A percentile compares a stretch with the other conserved stretches of the same genome.
Evolutionary conservation across 2,329 filamentous ascomycete genomes (phyloP).

Genomic region (Metarhizium robertsii): DNA sequence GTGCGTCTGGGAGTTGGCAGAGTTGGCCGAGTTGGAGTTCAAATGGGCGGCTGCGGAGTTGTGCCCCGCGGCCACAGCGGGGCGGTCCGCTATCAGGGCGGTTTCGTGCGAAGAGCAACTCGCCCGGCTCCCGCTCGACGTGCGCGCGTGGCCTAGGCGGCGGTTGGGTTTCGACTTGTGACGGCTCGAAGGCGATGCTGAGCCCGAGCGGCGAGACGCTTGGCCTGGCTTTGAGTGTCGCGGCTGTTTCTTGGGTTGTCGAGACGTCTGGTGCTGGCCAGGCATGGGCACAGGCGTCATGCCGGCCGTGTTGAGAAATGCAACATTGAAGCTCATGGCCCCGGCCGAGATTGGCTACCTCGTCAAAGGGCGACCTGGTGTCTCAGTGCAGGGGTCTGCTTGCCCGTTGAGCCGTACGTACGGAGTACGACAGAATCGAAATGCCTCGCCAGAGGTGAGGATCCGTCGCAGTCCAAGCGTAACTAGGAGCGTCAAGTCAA

Average conservation of each 20-base stretch:
- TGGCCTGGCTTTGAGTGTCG: neutral
- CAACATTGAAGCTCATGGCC: conserved; percentile 2
- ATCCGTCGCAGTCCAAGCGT: neutral
- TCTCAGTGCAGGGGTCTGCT: neutral
- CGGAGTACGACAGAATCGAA: too few species aligned
- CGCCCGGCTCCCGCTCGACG: conserved; percentile 20
- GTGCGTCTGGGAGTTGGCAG: neutral
- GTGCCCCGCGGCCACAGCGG: conserved; percentile 14
- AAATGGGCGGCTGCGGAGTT: neutral
- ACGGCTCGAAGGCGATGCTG: neutral
- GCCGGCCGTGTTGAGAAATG: conserved; percentile 13
- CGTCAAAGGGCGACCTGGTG: neutral
- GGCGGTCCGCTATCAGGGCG: conserved; percentile 16
- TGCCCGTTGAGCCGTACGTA: neutral
- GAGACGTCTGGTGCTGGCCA: conserved; percentile 11
- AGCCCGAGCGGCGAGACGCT: neutral
- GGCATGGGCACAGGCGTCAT: conserved; percentile 19
- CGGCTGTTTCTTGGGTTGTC: neutral
- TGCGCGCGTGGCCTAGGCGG: conserved; percentile 16
- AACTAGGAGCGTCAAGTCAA: neutral
- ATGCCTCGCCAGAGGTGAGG: neutral
- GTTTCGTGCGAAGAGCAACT: conserved; percentile 14
- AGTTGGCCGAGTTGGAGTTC: conserved; percentile 3
- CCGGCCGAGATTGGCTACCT: neutral
- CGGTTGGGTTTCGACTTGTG: conserved; percentile 4